Conservation (phyloP, 2,329 filamentous ascomycete species). For the Aspergillus piperis region DNA sequence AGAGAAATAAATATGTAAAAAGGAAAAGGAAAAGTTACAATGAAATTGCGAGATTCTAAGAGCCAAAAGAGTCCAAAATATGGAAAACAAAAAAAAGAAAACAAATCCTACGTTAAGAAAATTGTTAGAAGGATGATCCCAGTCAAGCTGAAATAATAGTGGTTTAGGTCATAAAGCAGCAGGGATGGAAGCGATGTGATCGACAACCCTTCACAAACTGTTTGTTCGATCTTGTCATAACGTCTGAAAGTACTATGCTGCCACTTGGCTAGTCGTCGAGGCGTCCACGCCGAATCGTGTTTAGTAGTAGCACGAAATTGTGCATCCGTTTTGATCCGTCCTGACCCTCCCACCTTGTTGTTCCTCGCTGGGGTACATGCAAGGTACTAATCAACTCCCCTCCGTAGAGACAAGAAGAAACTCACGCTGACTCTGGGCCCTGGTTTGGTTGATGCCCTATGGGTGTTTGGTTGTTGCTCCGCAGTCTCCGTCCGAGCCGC, state of each 20-base stretch:
- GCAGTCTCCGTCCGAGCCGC: background rate
- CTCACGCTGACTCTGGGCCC: background rate
- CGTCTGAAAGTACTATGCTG: background rate
- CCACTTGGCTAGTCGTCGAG: background rate
- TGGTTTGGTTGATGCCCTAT: background rate
- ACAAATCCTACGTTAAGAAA: too few species aligned
- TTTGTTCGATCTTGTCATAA: background rate
- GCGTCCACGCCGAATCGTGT: background rate
- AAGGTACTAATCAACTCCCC: background rate
- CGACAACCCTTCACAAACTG: background rate
- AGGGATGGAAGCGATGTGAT: constrained; percentile 1
- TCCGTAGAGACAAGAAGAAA: background rate
- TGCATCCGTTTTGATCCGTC: background rate
- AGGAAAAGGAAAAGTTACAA: too few species aligned
- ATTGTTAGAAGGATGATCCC: background rate
- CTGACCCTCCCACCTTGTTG: background rate
- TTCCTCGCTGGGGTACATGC: background rate
- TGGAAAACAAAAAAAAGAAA: background rate
- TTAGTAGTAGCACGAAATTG: background rate
- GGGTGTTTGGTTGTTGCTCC: background rate
- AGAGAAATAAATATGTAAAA: too few species aligned
- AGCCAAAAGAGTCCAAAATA: background rate
- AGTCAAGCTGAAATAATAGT: background rate
- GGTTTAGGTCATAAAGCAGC: background rate
- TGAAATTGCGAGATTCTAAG: too few species aligned